Percentiles rank a stretch among this genome's conserved stretches.
phyloP scores from a whole-genome alignment of 202 grass and related monocot genomes.

The Schoenoplectus triqueter region DNA sequence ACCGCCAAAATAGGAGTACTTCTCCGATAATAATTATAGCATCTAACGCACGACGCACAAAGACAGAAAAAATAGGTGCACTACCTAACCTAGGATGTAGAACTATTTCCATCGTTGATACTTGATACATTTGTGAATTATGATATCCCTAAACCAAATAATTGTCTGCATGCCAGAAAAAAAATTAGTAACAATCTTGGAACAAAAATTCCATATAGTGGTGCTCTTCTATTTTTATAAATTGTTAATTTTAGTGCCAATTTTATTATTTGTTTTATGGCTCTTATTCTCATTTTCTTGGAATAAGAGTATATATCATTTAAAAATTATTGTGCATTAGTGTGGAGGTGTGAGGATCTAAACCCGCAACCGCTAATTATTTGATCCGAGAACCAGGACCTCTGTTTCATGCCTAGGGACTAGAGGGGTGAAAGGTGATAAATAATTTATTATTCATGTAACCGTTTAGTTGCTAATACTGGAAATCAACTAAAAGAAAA shows the following conservation, averaged over 20 bases:
- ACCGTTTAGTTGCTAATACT: no score
- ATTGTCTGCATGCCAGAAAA: conserved; percentile 1
- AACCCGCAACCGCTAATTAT: conserved; percentile 3
- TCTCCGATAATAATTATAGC: conserved; percentile 2
- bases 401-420: not conserved
- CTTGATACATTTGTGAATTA: conserved; percentile 22
- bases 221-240: not conserved
- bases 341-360: not conserved
- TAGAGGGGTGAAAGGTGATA: no score
- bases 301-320: no score
- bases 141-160: not conserved
- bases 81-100: conserved; percentile 34
- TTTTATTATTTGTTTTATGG: no score
- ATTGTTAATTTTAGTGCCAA: not conserved
- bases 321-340: no score
- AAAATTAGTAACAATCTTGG: not conserved
- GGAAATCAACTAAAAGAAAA: no score
- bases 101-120: conserved; percentile 26
- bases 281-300: no score
- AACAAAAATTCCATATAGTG: not conserved
- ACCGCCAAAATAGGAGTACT: conserved; percentile 14
- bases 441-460: not conserved
- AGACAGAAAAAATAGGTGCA: conserved; percentile 3
- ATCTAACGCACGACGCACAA: conserved; percentile 30
- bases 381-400: not conserved